Base-by-base conservation (phyloP, 805 yeast species). In the Metschnikowia matae region DNA sequence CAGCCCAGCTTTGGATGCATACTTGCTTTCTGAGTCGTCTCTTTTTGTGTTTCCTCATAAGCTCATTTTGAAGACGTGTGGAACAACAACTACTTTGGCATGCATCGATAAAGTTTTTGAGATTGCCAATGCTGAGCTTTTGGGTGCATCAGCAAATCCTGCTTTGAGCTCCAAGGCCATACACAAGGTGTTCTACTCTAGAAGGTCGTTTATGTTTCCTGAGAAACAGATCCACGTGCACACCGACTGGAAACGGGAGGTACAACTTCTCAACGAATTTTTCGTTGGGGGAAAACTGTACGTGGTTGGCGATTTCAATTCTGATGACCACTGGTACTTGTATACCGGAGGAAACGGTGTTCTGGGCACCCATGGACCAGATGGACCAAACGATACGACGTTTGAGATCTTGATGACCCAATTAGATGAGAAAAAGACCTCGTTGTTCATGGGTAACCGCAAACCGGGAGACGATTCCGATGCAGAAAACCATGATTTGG, bases 161-260 rank as follows among this genome's bases (percentile, higher is more conserved):
- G 34, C 31, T 13, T 58, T 65, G 42, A 61, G 79, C 33, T 52
- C 60, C 13, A 60, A 55, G 23, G 64, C 67, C 26, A 82, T 89
- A 32, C 79, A 77, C 68, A 80, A 85, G 58, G 83, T 89, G 5
- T 90, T 92, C 61, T 92, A 94, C 69, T 89, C 97, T 4, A 81
- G 97, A 66, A 82, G 96, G 66, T 80, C 89, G 35, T 91, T 91
- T 69, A 84, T 92, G 92, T 92, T 90, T 67, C 99, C 98, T 8
- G 82, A 83, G 39, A 83, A 78, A 62, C 99, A 92, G 70, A 74
- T 78, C 43, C 81, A 82, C 51, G 84, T 95, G 46, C 98, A 92
- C 67, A 79, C 79, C 51, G 83, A 82, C 60, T 92, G 99, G 99
- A 73, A 78, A 37, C 82, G 80, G 63, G 99, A 92, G 65, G 85